Percentiles rank a stretch among this genome's conserved stretches.
Evolutionary conservation across 805 yeast species (phyloP).

Genomic region (Sungouiozyma intestinalis): DNA sequence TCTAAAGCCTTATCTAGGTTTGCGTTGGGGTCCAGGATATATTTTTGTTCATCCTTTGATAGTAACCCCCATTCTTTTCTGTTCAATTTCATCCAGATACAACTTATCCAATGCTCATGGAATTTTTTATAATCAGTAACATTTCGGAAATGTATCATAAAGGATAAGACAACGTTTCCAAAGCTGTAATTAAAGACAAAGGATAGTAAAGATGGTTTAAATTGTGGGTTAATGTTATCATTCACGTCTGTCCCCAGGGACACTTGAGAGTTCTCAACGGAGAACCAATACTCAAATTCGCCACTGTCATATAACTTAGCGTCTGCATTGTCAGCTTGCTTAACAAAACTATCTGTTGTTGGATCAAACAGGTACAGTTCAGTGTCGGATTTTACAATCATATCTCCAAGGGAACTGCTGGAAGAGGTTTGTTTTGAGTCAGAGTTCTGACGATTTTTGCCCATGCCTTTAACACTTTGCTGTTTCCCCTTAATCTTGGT

Average conservation of each 20-base stretch:
- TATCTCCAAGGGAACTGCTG: background rate
- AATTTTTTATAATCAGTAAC: conserved; percentile 36
- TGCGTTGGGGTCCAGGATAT: conserved; percentile 40
- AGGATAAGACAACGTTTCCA: conserved; percentile 40
- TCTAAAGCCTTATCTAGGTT: conserved; percentile 32
- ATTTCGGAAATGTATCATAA: conserved; percentile 46
- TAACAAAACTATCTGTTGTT: conserved; percentile 35
- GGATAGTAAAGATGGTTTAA: conserved; percentile 40
- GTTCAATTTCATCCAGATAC: conserved; percentile 54
- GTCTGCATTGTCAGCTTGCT: conserved; percentile 29
- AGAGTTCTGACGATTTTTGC: background rate
- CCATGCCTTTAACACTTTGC: background rate
- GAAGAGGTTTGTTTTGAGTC: background rate
- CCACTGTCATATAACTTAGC: conserved; percentile 37
- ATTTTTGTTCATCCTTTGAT: conserved; percentile 40
- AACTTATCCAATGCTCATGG: conserved; percentile 40
- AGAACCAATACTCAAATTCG: conserved; percentile 44
- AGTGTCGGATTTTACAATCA: conserved; percentile 12
- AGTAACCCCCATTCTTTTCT: conserved; percentile 37
- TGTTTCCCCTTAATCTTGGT: background rate
- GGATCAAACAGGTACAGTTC: conserved; percentile 54
- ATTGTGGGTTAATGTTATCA: conserved; percentile 52
- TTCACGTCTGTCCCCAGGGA: conserved; percentile 34
- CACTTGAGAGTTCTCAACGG: conserved; percentile 27
- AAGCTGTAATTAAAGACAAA: conserved; percentile 55